A percentile compares a stretch with the other conserved stretches of the same genome.
Evolutionary conservation across 257 asterid species (phyloP).

Genomic region (Solanum bulbocastanum): DNA sequence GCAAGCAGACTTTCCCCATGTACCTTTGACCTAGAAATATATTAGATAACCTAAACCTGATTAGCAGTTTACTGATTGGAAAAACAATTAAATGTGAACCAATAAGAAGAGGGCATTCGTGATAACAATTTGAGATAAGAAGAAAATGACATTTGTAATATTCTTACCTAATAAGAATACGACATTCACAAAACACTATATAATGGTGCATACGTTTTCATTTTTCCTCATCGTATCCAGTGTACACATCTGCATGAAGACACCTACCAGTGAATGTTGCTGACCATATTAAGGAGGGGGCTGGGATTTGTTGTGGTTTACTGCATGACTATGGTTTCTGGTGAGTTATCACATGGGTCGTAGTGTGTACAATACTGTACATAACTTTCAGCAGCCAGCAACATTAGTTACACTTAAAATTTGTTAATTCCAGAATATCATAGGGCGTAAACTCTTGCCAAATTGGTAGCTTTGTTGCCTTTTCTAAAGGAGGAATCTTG

Average conservation of each 20-base stretch:
- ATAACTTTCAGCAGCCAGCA: neutral
- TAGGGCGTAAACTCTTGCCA: neutral
- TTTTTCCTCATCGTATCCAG: neutral
- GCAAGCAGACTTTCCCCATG: neutral
- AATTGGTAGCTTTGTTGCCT: neutral
- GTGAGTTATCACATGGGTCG: neutral
- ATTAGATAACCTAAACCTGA: neutral
- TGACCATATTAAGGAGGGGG: neutral
- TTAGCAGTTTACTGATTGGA: neutral
- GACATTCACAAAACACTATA: neutral
- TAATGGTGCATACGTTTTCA: neutral
- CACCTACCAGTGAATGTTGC: neutral
- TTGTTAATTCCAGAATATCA: neutral
- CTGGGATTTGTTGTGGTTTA: neutral
- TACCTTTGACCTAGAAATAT: neutral
- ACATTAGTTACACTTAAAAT: neutral
- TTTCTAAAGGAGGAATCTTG: neutral
- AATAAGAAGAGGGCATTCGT: neutral
- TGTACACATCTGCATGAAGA: neutral
- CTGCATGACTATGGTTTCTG: neutral
- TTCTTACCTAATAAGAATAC: neutral
- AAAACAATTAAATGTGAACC: neutral
- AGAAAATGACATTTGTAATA: neutral
- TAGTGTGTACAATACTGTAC: neutral
- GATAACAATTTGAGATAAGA: neutral